Percentiles rank a stretch among this genome's conserved stretches.
phyloP scores from a whole-genome alignment of 768 basidiomycete species.

The Trametes coccinea region DNA sequence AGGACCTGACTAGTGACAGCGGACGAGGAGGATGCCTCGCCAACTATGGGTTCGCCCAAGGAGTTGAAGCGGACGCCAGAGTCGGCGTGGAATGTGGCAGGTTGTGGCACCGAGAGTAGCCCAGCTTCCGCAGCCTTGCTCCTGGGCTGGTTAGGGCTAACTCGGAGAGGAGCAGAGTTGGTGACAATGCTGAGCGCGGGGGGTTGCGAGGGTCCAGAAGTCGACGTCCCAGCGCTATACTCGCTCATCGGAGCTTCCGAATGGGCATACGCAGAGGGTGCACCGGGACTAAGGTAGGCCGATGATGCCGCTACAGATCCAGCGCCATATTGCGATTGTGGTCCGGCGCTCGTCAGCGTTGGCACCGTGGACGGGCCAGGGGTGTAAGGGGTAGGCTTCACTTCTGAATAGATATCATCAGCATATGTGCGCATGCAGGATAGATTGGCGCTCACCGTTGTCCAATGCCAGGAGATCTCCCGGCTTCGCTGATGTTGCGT shows the following conservation, averaged over 20 bases:
- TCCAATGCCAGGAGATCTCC: constrained; percentile 12
- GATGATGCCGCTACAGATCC: neutral
- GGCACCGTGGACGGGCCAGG: neutral
- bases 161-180: neutral
- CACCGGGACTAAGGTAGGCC: neutral
- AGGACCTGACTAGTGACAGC: neutral
- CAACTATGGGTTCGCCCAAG: neutral
- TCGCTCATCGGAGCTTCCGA: constrained; percentile 17
- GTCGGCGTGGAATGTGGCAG: constrained; percentile 23
- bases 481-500: constrained; percentile 4
- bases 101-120: constrained; percentile 17
- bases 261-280: neutral
- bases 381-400: constrained; percentile 12
- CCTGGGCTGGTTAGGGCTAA: constrained; percentile 15
- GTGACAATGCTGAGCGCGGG: constrained; percentile 4
- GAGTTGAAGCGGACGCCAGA: constrained; percentile 22
- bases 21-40: constrained; percentile 9
- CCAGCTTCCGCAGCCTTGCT: constrained; percentile 27
- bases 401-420: neutral
- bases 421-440: neutral
- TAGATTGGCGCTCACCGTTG: neutral
- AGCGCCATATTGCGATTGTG: neutral
- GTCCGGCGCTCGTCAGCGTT: neutral
- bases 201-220: neutral
- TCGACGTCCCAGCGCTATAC: constrained; percentile 4